These are phyloP conservation scores for Suhomyces bolitotheri DNA, from an alignment of 1,139 yeast species.

Conservation along the genomic window DNA sequence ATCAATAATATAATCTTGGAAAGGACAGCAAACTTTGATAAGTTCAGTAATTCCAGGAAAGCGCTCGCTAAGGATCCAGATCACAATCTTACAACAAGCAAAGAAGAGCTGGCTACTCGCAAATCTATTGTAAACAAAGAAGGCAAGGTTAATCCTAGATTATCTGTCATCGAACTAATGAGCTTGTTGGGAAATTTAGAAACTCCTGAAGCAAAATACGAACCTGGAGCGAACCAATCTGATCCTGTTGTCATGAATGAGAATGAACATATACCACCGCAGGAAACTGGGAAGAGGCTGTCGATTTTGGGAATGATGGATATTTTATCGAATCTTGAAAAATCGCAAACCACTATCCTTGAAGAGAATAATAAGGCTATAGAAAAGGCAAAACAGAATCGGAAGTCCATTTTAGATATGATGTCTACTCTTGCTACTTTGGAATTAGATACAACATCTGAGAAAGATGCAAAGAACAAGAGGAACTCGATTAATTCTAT, in stretches of 20 bases:
- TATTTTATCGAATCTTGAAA: constrained; percentile 20
- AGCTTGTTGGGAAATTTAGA: constrained; percentile 20
- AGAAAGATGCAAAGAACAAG: constrained; percentile 13
- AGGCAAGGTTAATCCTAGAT: constrained; percentile 12
- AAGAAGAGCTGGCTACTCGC: background rate
- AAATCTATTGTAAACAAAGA: background rate
- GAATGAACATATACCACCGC: too few relatives aligned
- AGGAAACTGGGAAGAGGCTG: constrained; percentile 10
- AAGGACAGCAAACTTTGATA: constrained; percentile 21
- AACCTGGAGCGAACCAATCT: background rate
- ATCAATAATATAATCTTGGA: constrained; percentile 20
- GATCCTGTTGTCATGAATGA: background rate
- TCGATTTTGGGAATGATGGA: constrained; percentile 23
- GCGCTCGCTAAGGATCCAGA: background rate
- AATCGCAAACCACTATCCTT: constrained; percentile 13
- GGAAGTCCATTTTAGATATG: constrained; percentile 29
- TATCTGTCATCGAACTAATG: constrained; percentile 23
- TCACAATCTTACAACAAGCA: background rate
- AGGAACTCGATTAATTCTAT: constrained; percentile 18
- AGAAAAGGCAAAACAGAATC: constrained; percentile 18
- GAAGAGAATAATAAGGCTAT: constrained; percentile 14
- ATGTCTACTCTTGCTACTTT: constrained; percentile 19
- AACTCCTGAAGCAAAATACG: background rate
- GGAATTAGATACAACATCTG: constrained; percentile 10
- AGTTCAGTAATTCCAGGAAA: constrained; percentile 2